phyloP scores from a whole-genome alignment of 2,329 filamentous ascomycete species.

The Aspergillus ustus region DNA sequence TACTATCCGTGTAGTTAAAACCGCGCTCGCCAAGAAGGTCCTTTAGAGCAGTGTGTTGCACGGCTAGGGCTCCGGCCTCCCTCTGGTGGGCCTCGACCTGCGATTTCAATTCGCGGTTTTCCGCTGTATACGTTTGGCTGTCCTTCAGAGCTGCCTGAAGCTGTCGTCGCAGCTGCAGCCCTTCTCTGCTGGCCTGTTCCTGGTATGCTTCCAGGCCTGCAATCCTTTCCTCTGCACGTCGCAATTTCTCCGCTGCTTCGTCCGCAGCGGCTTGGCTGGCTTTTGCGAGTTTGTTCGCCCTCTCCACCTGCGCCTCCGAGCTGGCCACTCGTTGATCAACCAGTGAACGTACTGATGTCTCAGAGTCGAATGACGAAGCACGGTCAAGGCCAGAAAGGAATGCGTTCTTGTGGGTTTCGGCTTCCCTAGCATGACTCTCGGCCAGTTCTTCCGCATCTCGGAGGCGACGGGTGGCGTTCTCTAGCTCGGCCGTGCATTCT shows the following conservation, averaged over 20 bases:
- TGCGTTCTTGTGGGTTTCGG: slow-evolving; percentile 79
- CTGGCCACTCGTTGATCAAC: slow-evolving; percentile 65
- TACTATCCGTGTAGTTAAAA: slow-evolving; percentile 72
- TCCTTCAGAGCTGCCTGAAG: slow-evolving; percentile 84
- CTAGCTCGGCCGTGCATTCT: slow-evolving; percentile 75
- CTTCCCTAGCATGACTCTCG: slow-evolving; percentile 85
- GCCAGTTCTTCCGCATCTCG: slow-evolving; percentile 86
- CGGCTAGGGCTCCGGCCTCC: slow-evolving; percentile 88
- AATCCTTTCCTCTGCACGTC: slow-evolving; percentile 93
- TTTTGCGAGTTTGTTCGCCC: slow-evolving; percentile 78
- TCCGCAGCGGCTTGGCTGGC: slow-evolving; percentile 91
- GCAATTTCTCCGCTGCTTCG: slow-evolving; percentile 81
- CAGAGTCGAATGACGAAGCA: slow-evolving; percentile 55
- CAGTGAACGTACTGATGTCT: slow-evolving; percentile 41
- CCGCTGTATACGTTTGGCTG: slow-evolving; percentile 76
- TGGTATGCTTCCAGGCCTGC: slow-evolving; percentile 96
- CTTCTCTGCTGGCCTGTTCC: slow-evolving; percentile 93
- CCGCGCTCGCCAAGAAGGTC: slow-evolving; percentile 89
- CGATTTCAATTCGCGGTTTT: slow-evolving; percentile 80
- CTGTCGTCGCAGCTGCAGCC: slow-evolving; percentile 85
- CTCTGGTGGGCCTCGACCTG: slow-evolving; percentile 84
- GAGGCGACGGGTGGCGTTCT: slow-evolving; percentile 72
- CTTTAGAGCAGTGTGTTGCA: slow-evolving; percentile 92
- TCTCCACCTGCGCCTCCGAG: slow-evolving; percentile 77
- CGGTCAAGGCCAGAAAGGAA: slow-evolving; percentile 83